These are phyloP conservation scores for Mycena sanguinolenta DNA, from an alignment of 768 basidiomycete species.

Conservation along the genomic window DNA sequence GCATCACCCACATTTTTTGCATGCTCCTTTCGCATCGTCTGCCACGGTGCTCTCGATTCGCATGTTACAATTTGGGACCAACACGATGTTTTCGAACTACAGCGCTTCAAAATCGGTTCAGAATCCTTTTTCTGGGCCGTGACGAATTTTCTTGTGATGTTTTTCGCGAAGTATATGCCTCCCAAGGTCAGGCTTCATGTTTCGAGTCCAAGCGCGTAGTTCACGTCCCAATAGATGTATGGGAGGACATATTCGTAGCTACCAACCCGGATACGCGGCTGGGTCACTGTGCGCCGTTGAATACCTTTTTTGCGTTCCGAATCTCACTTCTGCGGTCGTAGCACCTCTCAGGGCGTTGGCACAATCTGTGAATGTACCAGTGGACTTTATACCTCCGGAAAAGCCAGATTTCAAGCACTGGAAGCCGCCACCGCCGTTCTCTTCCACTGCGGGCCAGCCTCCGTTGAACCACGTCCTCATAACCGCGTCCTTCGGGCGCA, in stretches of 20 bases:
- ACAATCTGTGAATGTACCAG: constrained; percentile 63
- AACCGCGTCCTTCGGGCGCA: constrained; percentile 93
- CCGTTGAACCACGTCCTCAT: constrained; percentile 71
- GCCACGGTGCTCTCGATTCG: background rate
- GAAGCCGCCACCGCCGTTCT: constrained; percentile 62
- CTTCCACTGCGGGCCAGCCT: constrained; percentile 46
- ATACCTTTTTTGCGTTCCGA: constrained; percentile 43
- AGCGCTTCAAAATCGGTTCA: constrained; percentile 56
- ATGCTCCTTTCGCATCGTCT: constrained; percentile 7
- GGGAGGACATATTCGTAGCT: constrained; percentile 75
- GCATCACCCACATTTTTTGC: background rate
- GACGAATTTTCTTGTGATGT: constrained; percentile 89
- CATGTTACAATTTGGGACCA: constrained; percentile 5
- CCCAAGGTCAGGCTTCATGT: constrained; percentile 63
- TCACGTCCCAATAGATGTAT: constrained; percentile 70
- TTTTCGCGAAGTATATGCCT: constrained; percentile 71
- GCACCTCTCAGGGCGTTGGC: constrained; percentile 80
- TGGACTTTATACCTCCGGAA: constrained; percentile 71
- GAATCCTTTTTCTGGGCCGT: constrained; percentile 90
- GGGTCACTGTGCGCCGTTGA: constrained; percentile 69
- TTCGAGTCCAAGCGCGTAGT: constrained; percentile 20
- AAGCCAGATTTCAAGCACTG: constrained; percentile 74
- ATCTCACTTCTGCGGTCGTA: constrained; percentile 44
- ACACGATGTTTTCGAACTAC: constrained; percentile 8
- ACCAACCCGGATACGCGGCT: constrained; percentile 78